phyloP scores from a whole-genome alignment of 768 basidiomycete species.

The Pleurotus salmoneostramineus region DNA sequence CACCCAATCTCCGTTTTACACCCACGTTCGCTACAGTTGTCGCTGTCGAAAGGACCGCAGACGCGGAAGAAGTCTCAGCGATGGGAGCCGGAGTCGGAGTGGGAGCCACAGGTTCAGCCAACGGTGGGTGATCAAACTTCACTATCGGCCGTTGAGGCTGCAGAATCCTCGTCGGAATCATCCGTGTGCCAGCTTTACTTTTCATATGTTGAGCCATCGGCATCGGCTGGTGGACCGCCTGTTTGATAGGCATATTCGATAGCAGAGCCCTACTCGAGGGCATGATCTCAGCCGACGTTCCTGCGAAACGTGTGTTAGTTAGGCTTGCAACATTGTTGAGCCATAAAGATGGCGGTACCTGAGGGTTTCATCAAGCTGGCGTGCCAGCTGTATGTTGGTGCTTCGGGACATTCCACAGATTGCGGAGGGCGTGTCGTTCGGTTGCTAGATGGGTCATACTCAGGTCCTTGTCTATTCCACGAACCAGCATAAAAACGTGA shows the following conservation, averaged over 20 bases:
- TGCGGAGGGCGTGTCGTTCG: constrained; percentile 17
- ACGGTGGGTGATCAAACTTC: constrained; percentile 3
- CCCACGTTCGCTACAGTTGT: constrained; percentile 16
- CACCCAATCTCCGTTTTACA: constrained; percentile 56
- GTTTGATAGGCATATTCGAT: neutral
- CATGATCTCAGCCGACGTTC: neutral
- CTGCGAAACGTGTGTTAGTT: neutral
- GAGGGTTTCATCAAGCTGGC: neutral
- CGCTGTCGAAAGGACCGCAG: neutral
- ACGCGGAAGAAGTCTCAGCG: neutral
- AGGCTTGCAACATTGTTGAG: neutral
- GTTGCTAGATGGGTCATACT: constrained; percentile 20
- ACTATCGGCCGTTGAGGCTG: neutral
- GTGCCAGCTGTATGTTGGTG: neutral
- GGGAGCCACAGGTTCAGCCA: neutral
- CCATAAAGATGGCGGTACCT: neutral
- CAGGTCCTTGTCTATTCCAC: constrained; percentile 8
- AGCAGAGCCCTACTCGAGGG: constrained; percentile 1
- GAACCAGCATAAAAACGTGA: constrained; percentile 7
- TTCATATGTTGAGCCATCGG: neutral
- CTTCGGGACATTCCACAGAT: neutral
- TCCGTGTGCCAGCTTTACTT: neutral
- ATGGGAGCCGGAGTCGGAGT: neutral
- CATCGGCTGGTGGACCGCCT: neutral
- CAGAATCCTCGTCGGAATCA: neutral